Conservation (phyloP, 1,284 basidiomycete species). For the Cutaneotrichosporon dermatis region DNA sequence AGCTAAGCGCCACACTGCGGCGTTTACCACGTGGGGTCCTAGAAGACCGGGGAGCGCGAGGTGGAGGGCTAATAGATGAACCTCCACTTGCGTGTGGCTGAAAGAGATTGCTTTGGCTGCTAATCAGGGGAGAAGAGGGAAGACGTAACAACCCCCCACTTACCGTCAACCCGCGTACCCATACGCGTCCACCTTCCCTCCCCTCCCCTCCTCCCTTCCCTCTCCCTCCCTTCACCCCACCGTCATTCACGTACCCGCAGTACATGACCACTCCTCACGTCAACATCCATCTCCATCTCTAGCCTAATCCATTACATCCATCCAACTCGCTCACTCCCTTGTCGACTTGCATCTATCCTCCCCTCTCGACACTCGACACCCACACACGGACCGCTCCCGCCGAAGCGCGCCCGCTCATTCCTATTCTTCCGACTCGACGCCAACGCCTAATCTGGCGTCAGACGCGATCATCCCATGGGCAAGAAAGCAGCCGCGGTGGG, state of each 20-base stretch:
- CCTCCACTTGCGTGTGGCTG: neutral
- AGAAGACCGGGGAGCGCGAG: neutral
- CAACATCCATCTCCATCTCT: neutral
- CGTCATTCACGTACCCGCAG: neutral
- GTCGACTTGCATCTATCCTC: neutral
- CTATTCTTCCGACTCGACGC: neutral
- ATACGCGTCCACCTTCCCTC: too few relatives aligned
- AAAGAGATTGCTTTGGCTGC: neutral
- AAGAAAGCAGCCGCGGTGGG: constrained; percentile 30
- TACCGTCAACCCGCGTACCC: too few relatives aligned
- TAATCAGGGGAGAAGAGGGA: neutral
- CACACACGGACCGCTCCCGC: neutral
- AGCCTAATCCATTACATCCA: neutral
- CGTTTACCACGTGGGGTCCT: neutral
- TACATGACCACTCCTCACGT: neutral
- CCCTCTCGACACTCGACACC: neutral
- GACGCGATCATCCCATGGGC: constrained; percentile 15
- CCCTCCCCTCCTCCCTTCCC: too few relatives aligned
- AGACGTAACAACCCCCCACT: too few relatives aligned
- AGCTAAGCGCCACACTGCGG: neutral
- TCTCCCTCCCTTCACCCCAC: neutral
- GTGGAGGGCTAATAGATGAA: neutral
- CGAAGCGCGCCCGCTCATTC: neutral
- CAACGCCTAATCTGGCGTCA: neutral
- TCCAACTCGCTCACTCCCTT: too few relatives aligned